Conservation (phyloP, 169 alveolate species). For the Prorocentrum cordatum region DNA sequence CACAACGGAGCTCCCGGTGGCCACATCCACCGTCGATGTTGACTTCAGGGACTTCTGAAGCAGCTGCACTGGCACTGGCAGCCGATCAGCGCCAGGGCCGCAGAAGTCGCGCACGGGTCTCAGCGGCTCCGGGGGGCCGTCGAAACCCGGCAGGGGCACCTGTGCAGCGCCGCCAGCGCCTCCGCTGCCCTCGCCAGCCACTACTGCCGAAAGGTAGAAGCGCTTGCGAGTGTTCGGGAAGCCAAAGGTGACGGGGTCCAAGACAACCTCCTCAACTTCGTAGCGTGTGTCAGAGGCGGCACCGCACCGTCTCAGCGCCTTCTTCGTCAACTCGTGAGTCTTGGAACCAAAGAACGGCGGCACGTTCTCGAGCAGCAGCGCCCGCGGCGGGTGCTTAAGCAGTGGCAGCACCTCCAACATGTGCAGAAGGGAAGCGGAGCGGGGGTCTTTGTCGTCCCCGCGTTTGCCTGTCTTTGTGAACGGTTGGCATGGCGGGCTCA, state of each 20-base stretch:
- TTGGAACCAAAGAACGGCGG: background rate
- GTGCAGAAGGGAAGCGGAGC: slow-evolving; percentile 2
- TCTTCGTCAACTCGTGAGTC: background rate
- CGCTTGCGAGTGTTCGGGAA: slow-evolving; percentile 39
- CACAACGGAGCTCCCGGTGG: background rate
- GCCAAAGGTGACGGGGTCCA: background rate
- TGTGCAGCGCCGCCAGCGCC: background rate
- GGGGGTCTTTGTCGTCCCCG: background rate
- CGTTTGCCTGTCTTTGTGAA: background rate
- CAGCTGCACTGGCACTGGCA: background rate
- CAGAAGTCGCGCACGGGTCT: background rate
- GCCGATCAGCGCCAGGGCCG: background rate
- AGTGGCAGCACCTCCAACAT: background rate
- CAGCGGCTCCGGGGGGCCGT: background rate
- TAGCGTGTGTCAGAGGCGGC: too few species aligned
- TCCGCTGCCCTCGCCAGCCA: background rate
- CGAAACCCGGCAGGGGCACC: background rate
- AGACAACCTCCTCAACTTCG: background rate
- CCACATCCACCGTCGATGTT: background rate
- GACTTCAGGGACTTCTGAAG: background rate
- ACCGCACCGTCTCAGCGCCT: background rate
- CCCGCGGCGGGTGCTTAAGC: background rate
- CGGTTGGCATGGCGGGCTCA: slow-evolving; percentile 31
- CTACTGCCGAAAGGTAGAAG: background rate
- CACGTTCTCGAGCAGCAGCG: slow-evolving; percentile 22